Percentiles rank a stretch among this genome's conserved stretches.
Conservation (phyloP, 805 yeast genomes). For the Candida alai region DNA sequence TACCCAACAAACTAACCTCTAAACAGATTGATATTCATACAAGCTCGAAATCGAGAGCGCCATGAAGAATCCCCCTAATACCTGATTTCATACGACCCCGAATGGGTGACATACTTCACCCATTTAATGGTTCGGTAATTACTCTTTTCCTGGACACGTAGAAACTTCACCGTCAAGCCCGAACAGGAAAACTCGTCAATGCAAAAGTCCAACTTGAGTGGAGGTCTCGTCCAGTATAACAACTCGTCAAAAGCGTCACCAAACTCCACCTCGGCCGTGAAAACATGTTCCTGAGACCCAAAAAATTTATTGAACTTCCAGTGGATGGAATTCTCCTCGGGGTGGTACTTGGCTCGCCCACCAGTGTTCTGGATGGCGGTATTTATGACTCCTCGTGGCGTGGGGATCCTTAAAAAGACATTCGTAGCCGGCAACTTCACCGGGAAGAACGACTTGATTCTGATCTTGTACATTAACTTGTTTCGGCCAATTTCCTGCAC, state of each 20-base stretch:
- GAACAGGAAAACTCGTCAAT: constrained; percentile 74
- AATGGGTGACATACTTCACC: constrained; percentile 74
- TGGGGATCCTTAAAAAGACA: constrained; percentile 62
- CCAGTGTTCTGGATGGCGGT: constrained; percentile 38
- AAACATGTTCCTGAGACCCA: constrained; percentile 61
- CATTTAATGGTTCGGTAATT: constrained; percentile 76
- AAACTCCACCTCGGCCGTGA: constrained; percentile 51
- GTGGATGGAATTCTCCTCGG: constrained; percentile 58
- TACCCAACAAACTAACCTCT: too few relatives aligned
- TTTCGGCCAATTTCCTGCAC: constrained; percentile 42
- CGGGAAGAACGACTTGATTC: constrained; percentile 59
- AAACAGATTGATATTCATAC: not conserved
- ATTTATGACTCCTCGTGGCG: constrained; percentile 44
- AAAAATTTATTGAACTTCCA: constrained; percentile 71
- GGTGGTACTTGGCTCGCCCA: constrained; percentile 67
- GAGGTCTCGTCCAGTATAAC: constrained; percentile 63
- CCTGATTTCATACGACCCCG: constrained; percentile 81
- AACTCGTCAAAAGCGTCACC: constrained; percentile 7
- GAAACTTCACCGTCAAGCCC: constrained; percentile 68
- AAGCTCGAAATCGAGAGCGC: not conserved
- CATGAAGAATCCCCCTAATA: constrained; percentile 28
- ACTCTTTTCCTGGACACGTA: constrained; percentile 57
- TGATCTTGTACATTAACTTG: constrained; percentile 53
- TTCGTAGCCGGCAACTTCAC: constrained; percentile 57
- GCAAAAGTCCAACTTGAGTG: constrained; percentile 65